Evolutionary conservation across 2,329 filamentous ascomycete species (phyloP).

Genomic region (Beauveria sp.): DNA sequence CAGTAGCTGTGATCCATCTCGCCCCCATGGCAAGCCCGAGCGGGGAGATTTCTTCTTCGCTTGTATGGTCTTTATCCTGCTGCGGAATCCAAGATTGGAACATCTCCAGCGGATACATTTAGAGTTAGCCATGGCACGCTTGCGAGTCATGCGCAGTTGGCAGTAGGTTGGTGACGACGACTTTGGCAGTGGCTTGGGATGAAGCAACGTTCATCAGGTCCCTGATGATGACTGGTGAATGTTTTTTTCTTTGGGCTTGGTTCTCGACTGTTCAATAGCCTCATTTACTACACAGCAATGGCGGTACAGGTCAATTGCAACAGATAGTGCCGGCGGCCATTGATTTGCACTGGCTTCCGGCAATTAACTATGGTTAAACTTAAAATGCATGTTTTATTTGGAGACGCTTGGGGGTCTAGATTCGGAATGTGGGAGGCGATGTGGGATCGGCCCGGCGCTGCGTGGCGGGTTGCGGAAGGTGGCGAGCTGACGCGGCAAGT

Average conservation of each 20-base stretch:
- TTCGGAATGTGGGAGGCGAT: slow-evolving; percentile 4
- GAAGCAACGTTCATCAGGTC: background rate
- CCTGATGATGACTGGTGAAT: too few species aligned
- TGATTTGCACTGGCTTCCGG: background rate
- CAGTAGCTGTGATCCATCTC: background rate
- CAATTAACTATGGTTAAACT: background rate
- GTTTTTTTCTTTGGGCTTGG: too few species aligned
- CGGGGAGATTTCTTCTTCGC: background rate
- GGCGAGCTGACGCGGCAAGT: slow-evolving; percentile 4
- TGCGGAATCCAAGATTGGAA: background rate
- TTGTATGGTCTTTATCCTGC: background rate
- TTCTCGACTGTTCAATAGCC: too few species aligned
- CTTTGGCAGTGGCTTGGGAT: background rate
- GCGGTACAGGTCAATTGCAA: background rate
- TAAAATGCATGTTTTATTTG: background rate
- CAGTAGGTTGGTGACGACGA: background rate
- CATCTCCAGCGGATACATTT: background rate
- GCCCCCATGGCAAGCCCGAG: background rate
- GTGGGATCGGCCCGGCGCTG: background rate
- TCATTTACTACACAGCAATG: too few species aligned
- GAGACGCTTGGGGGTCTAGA: background rate
- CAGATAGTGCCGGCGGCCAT: too few species aligned
- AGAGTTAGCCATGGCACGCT: background rate
- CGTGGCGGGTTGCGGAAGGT: background rate
- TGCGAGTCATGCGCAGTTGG: background rate